Percentiles rank a stretch among this genome's conserved stretches.
phyloP scores from a whole-genome alignment of 345 rosid genomes.

The Citrus australasica region DNA sequence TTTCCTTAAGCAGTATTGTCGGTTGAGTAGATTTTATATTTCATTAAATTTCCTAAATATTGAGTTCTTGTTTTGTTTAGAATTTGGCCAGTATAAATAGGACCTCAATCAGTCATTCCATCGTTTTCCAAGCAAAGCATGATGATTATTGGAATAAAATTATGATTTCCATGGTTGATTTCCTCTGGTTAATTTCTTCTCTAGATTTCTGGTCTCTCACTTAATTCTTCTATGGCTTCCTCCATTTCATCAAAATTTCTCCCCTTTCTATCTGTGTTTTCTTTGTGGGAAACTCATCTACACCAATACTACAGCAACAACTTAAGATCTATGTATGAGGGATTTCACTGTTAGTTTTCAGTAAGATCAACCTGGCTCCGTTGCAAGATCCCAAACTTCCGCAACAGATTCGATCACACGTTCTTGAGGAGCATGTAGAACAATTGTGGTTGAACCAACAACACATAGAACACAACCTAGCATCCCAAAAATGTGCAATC shows the following conservation, averaged over 20 bases:
- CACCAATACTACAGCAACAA: neutral
- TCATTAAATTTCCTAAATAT: neutral
- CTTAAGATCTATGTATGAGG: neutral
- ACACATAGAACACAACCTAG: conserved; percentile 96
- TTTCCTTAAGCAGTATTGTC: neutral
- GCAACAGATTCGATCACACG: conserved; percentile 75
- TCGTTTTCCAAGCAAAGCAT: no score
- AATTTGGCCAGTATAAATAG: no score
- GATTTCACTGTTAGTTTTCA: neutral
- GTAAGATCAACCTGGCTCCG: conserved; percentile 76
- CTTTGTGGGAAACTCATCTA: no score
- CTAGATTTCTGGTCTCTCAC: no score
- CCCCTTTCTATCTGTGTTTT: no score
- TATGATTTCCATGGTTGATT: no score
- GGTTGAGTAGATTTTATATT: neutral
- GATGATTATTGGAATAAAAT: no score
- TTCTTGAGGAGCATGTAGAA: conserved; percentile 97
- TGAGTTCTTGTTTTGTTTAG: no score
- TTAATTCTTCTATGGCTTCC: no score
- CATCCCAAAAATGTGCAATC: conserved; percentile 78
- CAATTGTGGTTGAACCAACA: conserved; percentile 95
- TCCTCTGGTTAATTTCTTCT: no score
- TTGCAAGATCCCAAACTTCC: conserved; percentile 98
- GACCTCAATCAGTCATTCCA: no score
- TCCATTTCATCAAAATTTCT: no score